Base-by-base conservation (phyloP, 2,329 filamentous ascomycete species). In the Xylaria multiplex region DNA sequence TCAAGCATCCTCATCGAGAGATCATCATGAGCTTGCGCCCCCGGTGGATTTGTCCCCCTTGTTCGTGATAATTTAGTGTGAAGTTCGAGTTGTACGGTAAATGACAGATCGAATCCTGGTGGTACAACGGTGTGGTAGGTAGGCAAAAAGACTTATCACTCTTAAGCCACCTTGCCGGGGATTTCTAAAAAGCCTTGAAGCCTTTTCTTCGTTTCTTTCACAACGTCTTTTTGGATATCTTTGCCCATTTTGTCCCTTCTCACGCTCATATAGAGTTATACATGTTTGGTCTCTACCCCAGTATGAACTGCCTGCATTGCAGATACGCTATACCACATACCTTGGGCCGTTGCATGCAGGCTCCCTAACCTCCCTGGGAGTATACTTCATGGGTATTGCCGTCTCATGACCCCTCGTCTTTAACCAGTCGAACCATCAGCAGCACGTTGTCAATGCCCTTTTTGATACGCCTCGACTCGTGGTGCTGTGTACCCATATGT, bases 11-110 rank as follows among this genome's bases (percentile, higher is more conserved):
- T 64, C 40, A 66, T 53, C 46, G 52, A 59, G 60, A 61, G 64
- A 66, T 64, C 55, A 60, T 59, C 64, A 60, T 64, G 60, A 60
- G 46, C 65, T 67, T 60, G 50, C 48, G 60, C 60, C 65, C 27
- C 30, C 55, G 35, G 56, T 60, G 59, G 59, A 63, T 62, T 65
- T 54, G 22, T 11, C 30, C 56, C 60, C 65, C 65, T 64, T 46
- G 60, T 50, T 61, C 50, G 49, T 56, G 52, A 58, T 46, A 45
- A 66, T 65, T 62, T 62, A 59, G 54, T n/a, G 37, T 55, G 22
- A 14, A 5, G 52, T 24, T 52, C 22, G 14, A 56, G 11, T 45
- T 43, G 53, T 58, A 59, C 30, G 50, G 58, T 43, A 53, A 27
- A 64, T 66, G 55, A 59, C 60, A 66, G 60, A 59, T 64, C 55